Evolutionary conservation across 2,329 filamentous ascomycete species (phyloP).

Genomic region (Penicillium sp.): DNA sequence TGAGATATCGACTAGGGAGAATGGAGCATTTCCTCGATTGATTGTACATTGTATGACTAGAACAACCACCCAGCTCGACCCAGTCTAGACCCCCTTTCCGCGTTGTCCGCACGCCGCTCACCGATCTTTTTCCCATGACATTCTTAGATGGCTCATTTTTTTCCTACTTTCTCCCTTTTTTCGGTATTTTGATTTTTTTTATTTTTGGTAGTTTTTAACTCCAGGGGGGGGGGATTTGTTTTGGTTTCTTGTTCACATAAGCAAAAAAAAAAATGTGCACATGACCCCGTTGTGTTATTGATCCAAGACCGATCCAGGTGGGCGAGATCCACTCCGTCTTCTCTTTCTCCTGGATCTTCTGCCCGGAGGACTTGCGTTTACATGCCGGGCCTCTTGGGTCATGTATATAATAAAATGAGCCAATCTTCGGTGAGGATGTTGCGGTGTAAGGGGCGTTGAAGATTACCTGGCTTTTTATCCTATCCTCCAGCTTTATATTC

Average conservation of each 20-base stretch:
- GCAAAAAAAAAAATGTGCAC: constrained; percentile 7
- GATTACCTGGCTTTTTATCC: background rate
- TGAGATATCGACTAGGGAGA: background rate
- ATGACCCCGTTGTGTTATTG: constrained; percentile 4
- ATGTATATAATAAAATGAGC: background rate
- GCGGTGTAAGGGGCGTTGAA: constrained; percentile 2
- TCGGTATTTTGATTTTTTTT: no score
- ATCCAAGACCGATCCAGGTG: constrained; percentile 6
- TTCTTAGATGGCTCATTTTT: background rate
- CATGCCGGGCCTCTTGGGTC: background rate
- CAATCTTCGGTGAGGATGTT: constrained; percentile 2
- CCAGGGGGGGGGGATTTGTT: background rate
- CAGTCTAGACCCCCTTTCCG: background rate
- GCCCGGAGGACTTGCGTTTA: background rate
- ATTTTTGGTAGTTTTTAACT: background rate
- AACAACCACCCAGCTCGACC: background rate
- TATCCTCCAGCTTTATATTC: constrained; percentile 1
- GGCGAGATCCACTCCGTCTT: background rate
- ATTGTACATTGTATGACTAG: background rate
- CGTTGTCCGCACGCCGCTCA: constrained; percentile 1
- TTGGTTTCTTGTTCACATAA: background rate
- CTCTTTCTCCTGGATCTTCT: background rate
- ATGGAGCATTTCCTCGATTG: background rate
- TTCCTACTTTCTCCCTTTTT: background rate
- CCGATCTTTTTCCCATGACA: constrained; percentile 6